These are phyloP conservation scores for Cladophialophora yegresii DNA, from an alignment of 2,329 filamentous ascomycete genomes.

Conservation along the genomic window DNA sequence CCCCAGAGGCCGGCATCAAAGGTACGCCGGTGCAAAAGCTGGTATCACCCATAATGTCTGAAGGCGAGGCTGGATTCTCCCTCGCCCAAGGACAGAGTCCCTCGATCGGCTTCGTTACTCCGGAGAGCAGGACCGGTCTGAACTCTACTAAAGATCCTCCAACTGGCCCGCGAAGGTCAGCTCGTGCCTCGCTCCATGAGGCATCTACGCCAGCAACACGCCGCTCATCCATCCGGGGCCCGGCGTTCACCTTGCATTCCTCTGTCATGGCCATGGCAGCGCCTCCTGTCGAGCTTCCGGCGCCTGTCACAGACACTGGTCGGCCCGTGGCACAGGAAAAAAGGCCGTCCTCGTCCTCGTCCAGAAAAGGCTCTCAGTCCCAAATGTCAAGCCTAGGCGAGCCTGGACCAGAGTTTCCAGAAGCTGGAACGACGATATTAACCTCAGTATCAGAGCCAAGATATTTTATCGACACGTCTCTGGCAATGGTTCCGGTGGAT, in stretches of 20 bases:
- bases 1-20: conserved; percentile 19
- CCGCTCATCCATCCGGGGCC: conserved; percentile 22
- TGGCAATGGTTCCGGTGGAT: conserved; percentile 12
- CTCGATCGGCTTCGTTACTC: conserved; percentile 22
- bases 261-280: conserved; percentile 33
- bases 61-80: conserved; percentile 21
- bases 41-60: conserved; percentile 19
- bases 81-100: conserved; percentile 21
- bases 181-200: conserved; percentile 19
- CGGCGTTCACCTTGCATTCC: conserved; percentile 32
- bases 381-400: conserved; percentile 31
- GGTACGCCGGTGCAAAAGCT: conserved; percentile 26
- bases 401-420: conserved; percentile 32
- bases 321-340: conserved; percentile 11
- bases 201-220: conserved; percentile 18
- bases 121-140: conserved; percentile 14
- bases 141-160: conserved; percentile 15
- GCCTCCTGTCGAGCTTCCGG: conserved; percentile 31
- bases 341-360: conserved; percentile 11
- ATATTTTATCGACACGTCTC: conserved; percentile 15
- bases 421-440: conserved; percentile 16
- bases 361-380: conserved; percentile 19
- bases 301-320: neutral
- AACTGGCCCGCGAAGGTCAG: conserved; percentile 11
- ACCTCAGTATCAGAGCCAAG: conserved; percentile 19